Evolutionary conservation across 768 basidiomycete species (phyloP).

Genomic region (Rhodosporidiobolus odoratus): DNA sequence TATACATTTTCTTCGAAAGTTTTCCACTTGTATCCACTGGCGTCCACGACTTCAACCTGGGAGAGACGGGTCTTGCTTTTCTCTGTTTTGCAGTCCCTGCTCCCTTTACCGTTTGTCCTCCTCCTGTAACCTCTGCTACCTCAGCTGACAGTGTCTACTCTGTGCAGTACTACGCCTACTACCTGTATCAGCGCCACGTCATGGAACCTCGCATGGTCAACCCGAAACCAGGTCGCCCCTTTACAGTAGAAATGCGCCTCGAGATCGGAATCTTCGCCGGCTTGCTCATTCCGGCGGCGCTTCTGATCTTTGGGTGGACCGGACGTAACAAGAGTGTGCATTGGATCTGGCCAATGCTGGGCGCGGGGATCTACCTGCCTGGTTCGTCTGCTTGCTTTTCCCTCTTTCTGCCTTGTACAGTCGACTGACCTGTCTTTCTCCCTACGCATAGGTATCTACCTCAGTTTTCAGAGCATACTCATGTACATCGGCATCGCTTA

Average conservation of each 20-base stretch:
- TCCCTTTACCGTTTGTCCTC: constrained; percentile 13
- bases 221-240: not conserved
- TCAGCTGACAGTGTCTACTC: not conserved
- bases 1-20: constrained; percentile 37
- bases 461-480: constrained; percentile 17
- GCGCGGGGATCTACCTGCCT: constrained; percentile 21
- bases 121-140: not conserved
- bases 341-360: constrained; percentile 38
- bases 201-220: constrained; percentile 5
- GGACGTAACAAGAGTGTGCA: constrained; percentile 24
- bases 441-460: constrained; percentile 2
- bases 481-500: constrained; percentile 1
- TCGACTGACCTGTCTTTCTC: not conserved
- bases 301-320: constrained; percentile 44
- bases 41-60: constrained; percentile 38
- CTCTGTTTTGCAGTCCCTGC: constrained; percentile 40
- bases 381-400: not conserved
- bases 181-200: constrained; percentile 21
- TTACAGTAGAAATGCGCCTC: constrained; percentile 22
- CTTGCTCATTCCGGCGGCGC: constrained; percentile 28
- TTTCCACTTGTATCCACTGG: constrained; percentile 45
- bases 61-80: constrained; percentile 37
- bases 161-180: constrained; percentile 16
- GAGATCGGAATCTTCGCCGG: constrained; percentile 1
- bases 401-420: not conserved